Percentiles rank a stretch among this genome's conserved stretches.
Evolutionary conservation across 2,329 filamentous ascomycete species (phyloP).

Genomic region (Penicillium sp.): DNA sequence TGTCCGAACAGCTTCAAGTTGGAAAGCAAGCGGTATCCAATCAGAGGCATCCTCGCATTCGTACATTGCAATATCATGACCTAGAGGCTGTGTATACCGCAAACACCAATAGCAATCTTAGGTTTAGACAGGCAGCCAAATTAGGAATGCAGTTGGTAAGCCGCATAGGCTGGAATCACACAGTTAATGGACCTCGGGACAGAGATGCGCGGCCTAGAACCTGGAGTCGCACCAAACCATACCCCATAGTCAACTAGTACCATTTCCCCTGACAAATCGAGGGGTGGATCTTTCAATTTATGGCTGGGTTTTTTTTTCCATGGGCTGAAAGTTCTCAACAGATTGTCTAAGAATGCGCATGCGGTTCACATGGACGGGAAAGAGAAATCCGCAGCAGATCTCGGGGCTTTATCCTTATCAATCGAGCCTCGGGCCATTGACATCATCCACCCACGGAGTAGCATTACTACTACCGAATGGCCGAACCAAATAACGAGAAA

Average conservation of each 20-base stretch:
- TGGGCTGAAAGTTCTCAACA: neutral
- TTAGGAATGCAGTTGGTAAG: neutral
- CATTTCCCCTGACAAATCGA: neutral
- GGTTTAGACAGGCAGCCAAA: neutral
- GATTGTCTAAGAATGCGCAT: neutral
- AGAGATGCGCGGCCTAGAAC: neutral
- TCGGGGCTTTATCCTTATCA: conserved; percentile 20
- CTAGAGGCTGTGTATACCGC: neutral
- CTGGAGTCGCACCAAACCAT: neutral
- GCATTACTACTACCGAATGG: neutral
- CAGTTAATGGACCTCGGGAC: neutral
- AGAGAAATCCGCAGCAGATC: conserved; percentile 11
- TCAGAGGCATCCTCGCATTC: too few species aligned
- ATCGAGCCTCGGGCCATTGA: conserved; percentile 22
- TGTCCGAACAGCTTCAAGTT: too few species aligned
- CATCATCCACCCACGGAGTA: conserved; percentile 13
- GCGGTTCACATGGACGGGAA: conserved; percentile 19
- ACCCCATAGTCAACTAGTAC: neutral
- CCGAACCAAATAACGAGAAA: neutral
- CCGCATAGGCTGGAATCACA: neutral
- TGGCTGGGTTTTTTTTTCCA: too few species aligned
- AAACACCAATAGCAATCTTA: neutral
- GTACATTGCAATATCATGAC: neutral
- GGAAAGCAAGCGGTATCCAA: too few species aligned
- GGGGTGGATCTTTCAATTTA: neutral